These are phyloP conservation scores for Beauveria bassiana DNA, from an alignment of 2,329 filamentous ascomycete genomes.

Conservation along the genomic window DNA sequence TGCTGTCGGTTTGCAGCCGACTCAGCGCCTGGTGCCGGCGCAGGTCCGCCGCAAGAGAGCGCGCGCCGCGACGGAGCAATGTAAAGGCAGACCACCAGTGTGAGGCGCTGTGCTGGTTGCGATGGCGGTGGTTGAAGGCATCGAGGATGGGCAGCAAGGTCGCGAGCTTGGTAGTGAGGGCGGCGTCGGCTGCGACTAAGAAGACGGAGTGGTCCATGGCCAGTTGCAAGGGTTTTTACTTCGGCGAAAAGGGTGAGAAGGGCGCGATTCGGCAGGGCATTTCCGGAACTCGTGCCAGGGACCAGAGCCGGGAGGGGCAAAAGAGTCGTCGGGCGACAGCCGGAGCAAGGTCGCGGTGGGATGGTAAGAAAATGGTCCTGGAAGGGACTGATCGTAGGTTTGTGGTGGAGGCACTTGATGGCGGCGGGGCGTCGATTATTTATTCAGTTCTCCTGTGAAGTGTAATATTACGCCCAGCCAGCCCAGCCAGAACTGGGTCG, in stretches of 20 bases:
- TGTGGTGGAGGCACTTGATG: neutral
- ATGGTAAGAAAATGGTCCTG: neutral
- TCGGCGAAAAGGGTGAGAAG: too few species aligned
- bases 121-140: conserved; percentile 73
- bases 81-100: conserved; percentile 75
- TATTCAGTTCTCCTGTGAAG: neutral
- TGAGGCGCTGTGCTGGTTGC: conserved; percentile 77
- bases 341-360: neutral
- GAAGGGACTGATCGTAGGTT: neutral
- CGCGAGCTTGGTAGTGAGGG: conserved; percentile 20
- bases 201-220: neutral
- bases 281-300: too few species aligned
- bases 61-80: conserved; percentile 60
- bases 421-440: neutral
- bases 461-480: neutral
- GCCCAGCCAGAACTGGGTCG: neutral
- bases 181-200: neutral
- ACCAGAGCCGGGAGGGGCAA: too few species aligned
- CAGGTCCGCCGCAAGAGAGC: conserved; percentile 39
- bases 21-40: conserved; percentile 10
- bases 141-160: conserved; percentile 51
- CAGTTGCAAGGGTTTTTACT: neutral
- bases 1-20: neutral
- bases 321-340: too few species aligned
- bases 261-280: too few species aligned